phyloP scores from a whole-genome alignment of 169 alveolate genomes.

The Cryptosporidium ubiquitum region DNA sequence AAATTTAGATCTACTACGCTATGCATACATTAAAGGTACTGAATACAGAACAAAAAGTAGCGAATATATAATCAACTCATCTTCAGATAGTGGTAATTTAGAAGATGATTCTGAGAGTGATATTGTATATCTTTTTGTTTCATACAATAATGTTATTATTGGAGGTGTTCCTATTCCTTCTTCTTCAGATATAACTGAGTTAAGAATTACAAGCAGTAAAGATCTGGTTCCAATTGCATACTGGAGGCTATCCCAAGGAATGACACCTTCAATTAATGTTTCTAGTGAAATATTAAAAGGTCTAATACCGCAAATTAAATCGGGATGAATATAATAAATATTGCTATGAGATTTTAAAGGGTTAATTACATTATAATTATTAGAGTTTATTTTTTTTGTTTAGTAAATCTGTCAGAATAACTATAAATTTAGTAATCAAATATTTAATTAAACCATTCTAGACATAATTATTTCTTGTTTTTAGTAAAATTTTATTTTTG shows the following conservation, averaged over 20 bases:
- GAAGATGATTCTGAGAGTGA: neutral
- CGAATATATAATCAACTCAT: slow-evolving; percentile 9
- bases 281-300: slow-evolving; percentile 15
- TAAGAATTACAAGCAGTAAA: slow-evolving; percentile 3
- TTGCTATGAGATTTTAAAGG: neutral
- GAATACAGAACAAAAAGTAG: slow-evolving; percentile 27
- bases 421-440: neutral
- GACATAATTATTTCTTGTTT: neutral
- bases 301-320: slow-evolving; percentile 31
- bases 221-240: slow-evolving; percentile 15
- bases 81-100: neutral
- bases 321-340: neutral
- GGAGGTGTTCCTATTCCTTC: slow-evolving; percentile 21
- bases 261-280: slow-evolving; percentile 13
- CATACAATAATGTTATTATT: slow-evolving; percentile 5
- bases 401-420: neutral
- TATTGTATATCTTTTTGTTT: slow-evolving; percentile 3
- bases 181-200: neutral
- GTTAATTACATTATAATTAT: neutral
- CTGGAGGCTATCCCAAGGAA: slow-evolving; percentile 22
- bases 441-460: neutral
- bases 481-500: neutral
- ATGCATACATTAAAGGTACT: slow-evolving; percentile 18
- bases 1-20: slow-evolving; percentile 10
- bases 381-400: neutral